Percentiles rank a stretch among this genome's conserved stretches.
phyloP scores from a whole-genome alignment of 441 rosid species.

The Flueggea neowawraea region DNA sequence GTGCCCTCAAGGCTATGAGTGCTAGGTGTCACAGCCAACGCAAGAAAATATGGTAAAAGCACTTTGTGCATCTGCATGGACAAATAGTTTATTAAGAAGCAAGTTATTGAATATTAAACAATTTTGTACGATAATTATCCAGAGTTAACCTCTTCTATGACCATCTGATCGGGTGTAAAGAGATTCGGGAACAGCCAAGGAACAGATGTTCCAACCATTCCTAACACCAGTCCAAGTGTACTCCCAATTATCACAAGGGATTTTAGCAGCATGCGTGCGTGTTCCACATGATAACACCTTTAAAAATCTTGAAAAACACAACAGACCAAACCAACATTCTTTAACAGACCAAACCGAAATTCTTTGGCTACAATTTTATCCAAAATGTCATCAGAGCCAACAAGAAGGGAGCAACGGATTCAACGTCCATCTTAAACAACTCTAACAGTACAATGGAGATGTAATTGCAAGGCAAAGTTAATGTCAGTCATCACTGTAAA shows the following conservation, averaged over 20 bases:
- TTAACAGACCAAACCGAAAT: background rate
- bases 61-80: slow-evolving; percentile 84
- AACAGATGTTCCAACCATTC: slow-evolving; percentile 58
- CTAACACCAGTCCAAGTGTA: slow-evolving; percentile 61
- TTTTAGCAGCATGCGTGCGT: slow-evolving; percentile 80
- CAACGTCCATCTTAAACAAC: too few species aligned
- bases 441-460: too few species aligned
- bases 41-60: slow-evolving; percentile 68
- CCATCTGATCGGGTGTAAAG: slow-evolving; percentile 63
- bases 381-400: background rate
- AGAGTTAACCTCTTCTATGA: slow-evolving; percentile 60
- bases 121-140: background rate
- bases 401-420: too few species aligned
- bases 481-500: too few species aligned
- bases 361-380: slow-evolving; percentile 2
- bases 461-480: too few species aligned
- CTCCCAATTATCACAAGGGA: slow-evolving; percentile 82
- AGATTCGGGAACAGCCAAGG: slow-evolving; percentile 72
- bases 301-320: slow-evolving; percentile 7
- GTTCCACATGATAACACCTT: slow-evolving; percentile 20
- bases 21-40: slow-evolving; percentile 61
- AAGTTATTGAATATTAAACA: background rate
- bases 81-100: slow-evolving; percentile 3
- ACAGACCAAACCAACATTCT: background rate
- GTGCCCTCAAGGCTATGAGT: slow-evolving; percentile 90